Evolutionary conservation across 768 basidiomycete species (phyloP).

Genomic region (Chalciporus sphaerocephalus): DNA sequence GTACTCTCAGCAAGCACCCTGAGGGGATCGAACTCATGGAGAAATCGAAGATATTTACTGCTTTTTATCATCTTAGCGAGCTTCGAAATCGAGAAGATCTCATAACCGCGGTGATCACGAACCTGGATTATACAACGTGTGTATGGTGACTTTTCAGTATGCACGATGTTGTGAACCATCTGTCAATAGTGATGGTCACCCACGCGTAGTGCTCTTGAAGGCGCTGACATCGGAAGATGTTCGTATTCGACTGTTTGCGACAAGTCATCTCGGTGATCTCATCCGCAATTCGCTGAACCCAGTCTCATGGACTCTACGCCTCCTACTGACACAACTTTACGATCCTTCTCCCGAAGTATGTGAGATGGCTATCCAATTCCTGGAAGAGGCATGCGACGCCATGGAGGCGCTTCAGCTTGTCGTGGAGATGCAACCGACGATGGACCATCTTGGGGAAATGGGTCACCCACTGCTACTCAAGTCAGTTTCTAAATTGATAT

Average conservation of each 20-base stretch:
- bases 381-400: constrained; percentile 87
- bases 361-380: constrained; percentile 81
- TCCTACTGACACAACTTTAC: constrained; percentile 93
- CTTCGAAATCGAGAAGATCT: constrained; percentile 88
- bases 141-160: constrained; percentile 25
- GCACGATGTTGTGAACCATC: constrained; percentile 1
- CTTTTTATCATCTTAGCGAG: constrained; percentile 93
- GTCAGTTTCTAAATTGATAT: constrained; percentile 39
- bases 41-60: constrained; percentile 89
- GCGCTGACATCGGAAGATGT: constrained; percentile 92
- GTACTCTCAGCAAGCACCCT: constrained; percentile 79
- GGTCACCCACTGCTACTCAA: constrained; percentile 85
- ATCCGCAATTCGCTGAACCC: constrained; percentile 61
- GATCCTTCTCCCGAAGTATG: constrained; percentile 89
- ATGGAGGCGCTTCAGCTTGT: constrained; percentile 82
- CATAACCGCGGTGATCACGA: constrained; percentile 85
- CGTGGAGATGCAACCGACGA: constrained; percentile 89
- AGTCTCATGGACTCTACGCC: constrained; percentile 83
- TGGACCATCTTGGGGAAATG: constrained; percentile 93
- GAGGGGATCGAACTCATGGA: constrained; percentile 90
- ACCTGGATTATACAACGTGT: constrained; percentile 85
- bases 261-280: constrained; percentile 77
- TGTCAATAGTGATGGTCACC: constrained; percentile 80
- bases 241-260: constrained; percentile 85
- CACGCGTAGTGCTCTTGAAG: constrained; percentile 89